Evolutionary conservation across 768 basidiomycete genomes (phyloP), one percentile per base, ranked within the genome.

Genomic region (Mycena galopus): DNA sequence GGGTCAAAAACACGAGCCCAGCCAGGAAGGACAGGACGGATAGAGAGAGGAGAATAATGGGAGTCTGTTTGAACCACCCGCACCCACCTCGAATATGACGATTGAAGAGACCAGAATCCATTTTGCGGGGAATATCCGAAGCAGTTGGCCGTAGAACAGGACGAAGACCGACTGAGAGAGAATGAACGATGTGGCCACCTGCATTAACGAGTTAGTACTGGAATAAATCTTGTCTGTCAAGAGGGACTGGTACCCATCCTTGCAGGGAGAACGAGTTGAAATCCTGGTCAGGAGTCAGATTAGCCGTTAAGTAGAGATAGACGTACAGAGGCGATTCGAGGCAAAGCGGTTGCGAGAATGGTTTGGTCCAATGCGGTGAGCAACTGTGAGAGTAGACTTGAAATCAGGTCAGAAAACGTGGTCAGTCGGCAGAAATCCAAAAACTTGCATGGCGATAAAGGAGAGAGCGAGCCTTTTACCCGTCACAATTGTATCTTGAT

Each of bases 11-110:
- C n/a, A n/a, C n/a, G n/a, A n/a, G n/a, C n/a, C n/a, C n/a, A n/a
- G n/a, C n/a, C n/a, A n/a, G n/a, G n/a, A n/a, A n/a, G n/a, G n/a
- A n/a, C n/a, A n/a, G n/a, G n/a, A n/a, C n/a, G n/a, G n/a, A n/a
- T n/a, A n/a, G n/a, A n/a, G n/a, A n/a, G n/a, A n/a, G n/a, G n/a
- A n/a, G n/a, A n/a, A n/a, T n/a, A n/a, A n/a, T n/a, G n/a, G n/a
- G n/a, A n/a, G n/a, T n/a, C n/a, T n/a, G n/a, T n/a, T n/a, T n/a
- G n/a, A n/a, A n/a, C n/a, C n/a, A n/a, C n/a, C n/a, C n/a, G n/a
- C n/a, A n/a, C n/a, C n/a, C n/a, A 86, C 69, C 67, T 88, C 87
- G 72, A 87, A 87, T 63, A 87, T 71, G 29, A 25, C 30, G 47
- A 72, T 63, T 0, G 60, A 17, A 14, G 60, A 30, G 25, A 72